Base-by-base conservation (phyloP, 345 rosid genomes). In the Acer negundo region DNA sequence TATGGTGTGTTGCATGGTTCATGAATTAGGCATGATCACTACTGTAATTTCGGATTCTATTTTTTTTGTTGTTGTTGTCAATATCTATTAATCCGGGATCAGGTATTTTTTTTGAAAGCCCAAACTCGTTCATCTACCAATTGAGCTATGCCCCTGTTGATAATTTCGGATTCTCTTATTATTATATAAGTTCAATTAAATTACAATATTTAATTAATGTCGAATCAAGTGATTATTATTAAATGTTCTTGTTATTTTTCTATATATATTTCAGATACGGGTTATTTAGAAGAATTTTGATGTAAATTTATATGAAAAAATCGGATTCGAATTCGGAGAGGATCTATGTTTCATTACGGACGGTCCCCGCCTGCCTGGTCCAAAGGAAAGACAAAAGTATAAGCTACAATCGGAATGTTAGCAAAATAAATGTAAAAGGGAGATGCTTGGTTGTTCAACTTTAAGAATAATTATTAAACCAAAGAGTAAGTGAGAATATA, bases 341-440 rank as follows among this genome's bases (percentile, higher is more conserved):
- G 61, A 55, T 24, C 49, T 56, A n/a, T 56, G 55, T 49, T 49
- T 49, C 55, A 49, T 13, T 2, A 3, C 22, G 11, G 62, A 59
- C 4, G 26, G 63, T 62, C 13, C 13, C 26, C 38, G 31, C 31
- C 31, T 40, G 8, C 44, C 44, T 42, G 46, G 17, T 63, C 42
- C 28, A 64, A 74, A 78, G 75, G 49, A 10, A 47, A 35, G 76
- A 75, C 55, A 75, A 74, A 74, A 73, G 51, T 10, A 55, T 8
- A 72, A 79, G 78, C 82, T 75, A 62, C 82, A 82, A 82, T 35
- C 77, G 68, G 85, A 67, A 75, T 79, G 85, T 79, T 55, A 44
- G 51, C 63, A 53, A 80, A 70, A 67, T 42, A 56, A 4, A 47
- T 59, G 74, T 47, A 31, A 66, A 61, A 67, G 67, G 26, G 62